Evolutionary conservation across 2,329 filamentous ascomycete species (phyloP).

Genomic region (Zasmidium citrigriseum): DNA sequence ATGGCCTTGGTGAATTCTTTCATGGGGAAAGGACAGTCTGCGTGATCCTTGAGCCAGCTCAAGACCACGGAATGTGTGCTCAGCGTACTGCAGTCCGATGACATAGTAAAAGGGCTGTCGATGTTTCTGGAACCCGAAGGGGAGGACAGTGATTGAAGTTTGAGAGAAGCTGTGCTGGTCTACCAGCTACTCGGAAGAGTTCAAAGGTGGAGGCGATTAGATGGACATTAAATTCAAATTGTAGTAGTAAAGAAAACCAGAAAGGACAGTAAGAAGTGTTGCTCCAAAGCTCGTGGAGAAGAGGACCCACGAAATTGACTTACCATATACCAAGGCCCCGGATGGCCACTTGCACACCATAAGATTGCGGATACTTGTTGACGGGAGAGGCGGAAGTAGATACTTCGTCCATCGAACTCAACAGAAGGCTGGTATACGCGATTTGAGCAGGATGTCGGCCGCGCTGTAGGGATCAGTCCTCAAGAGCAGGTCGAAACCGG

Average conservation of each 20-base stretch:
- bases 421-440: not conserved
- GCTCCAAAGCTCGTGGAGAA: not conserved
- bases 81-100: not conserved
- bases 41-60: slow-evolving; percentile 7
- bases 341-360: not conserved
- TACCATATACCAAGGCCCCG: not conserved
- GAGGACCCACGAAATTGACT: not conserved
- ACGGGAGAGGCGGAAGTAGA: not conserved
- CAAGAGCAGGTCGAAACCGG: too few relatives aligned
- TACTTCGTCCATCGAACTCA: not conserved
- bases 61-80: slow-evolving; percentile 13
- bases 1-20: slow-evolving; percentile 13
- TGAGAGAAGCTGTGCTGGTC: not conserved
- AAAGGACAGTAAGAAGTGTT: too few relatives aligned
- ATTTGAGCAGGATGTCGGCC: not conserved
- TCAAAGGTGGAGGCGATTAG: not conserved
- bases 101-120: not conserved
- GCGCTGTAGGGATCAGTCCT: too few relatives aligned
- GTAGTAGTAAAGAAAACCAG: not conserved
- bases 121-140: not conserved
- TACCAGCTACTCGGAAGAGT: not conserved
- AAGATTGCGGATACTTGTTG: not conserved
- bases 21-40: slow-evolving; percentile 4
- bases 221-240: not conserved
- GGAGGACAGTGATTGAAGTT: not conserved